Evolutionary conservation across 306 rosid genomes (phyloP).

Genomic region (Acacia melanoxylon): DNA sequence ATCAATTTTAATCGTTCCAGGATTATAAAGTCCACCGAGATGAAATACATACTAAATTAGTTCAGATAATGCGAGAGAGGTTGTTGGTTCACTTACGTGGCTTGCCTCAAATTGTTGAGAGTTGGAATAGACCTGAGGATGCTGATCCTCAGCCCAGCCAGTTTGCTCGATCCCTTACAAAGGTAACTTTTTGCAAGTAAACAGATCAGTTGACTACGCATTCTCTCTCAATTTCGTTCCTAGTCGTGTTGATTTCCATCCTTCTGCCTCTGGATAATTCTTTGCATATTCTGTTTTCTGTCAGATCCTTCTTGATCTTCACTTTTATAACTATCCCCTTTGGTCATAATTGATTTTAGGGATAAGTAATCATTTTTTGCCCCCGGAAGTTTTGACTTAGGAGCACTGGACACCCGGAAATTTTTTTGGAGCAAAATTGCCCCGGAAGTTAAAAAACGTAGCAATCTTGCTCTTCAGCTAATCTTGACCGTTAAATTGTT

Average conservation of each 20-base stretch:
- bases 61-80: slow-evolving; percentile 99
- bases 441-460: too few relatives aligned
- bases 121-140: slow-evolving; percentile 96
- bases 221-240: neutral
- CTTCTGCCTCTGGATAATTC: neutral
- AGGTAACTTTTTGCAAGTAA: slow-evolving; percentile 50
- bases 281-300: neutral
- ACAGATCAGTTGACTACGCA: slow-evolving; percentile 3
- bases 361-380: too few relatives aligned
- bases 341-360: neutral
- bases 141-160: slow-evolving; percentile 92
- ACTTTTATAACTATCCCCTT: neutral
- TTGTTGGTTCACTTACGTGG: slow-evolving; percentile 87
- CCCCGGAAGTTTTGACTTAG: too few relatives aligned
- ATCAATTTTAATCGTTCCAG: slow-evolving; percentile 41
- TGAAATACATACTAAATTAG: slow-evolving; percentile 95
- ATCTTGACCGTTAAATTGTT: too few relatives aligned
- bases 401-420: too few relatives aligned
- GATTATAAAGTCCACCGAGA: slow-evolving; percentile 96
- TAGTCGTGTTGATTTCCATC: neutral
- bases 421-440: too few relatives aligned
- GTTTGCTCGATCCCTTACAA: slow-evolving; percentile 94
- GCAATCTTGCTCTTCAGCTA: too few relatives aligned
- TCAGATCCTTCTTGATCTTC: slow-evolving; percentile 1
- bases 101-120: slow-evolving; percentile 92